These are phyloP conservation scores for Colletotrichum sidae DNA, from an alignment of 2,329 filamentous ascomycete species.

Conservation along the genomic window DNA sequence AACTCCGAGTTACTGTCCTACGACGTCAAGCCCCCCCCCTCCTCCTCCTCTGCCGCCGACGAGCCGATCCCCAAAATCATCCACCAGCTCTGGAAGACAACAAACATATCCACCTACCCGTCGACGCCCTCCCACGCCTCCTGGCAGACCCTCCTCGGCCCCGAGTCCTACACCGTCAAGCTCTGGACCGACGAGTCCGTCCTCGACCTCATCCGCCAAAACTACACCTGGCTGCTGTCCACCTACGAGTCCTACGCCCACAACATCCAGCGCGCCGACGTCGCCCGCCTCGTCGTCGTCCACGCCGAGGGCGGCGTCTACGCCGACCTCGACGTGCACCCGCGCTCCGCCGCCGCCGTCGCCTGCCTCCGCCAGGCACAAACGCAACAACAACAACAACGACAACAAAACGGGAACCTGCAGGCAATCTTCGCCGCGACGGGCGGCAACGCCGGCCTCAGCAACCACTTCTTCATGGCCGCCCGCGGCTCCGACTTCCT, in stretches of 20 bases:
- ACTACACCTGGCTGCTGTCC: constrained; percentile 40
- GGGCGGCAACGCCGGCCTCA: constrained; percentile 30
- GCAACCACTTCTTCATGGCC: constrained; percentile 44
- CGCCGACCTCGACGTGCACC: constrained; percentile 42
- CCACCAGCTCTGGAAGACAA: constrained; percentile 42
- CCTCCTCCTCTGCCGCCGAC: not conserved
- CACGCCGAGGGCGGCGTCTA: constrained; percentile 42
- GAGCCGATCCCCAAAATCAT: constrained; percentile 36
- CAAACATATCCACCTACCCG: constrained; percentile 37
- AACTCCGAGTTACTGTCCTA: not conserved
- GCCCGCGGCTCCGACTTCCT: constrained; percentile 37
- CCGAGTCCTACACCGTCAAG: constrained; percentile 40
- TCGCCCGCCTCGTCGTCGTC: constrained; percentile 40
- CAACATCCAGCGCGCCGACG: constrained; percentile 42
- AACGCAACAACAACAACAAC: no score
- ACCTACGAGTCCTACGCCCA: constrained; percentile 41
- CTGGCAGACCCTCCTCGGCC: constrained; percentile 38
- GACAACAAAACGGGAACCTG: not conserved
- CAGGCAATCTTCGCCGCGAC: constrained; percentile 38
- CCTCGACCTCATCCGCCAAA: constrained; percentile 32
- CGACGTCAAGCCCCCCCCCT: no score
- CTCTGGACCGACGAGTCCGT: constrained; percentile 42
- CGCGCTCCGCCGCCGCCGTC: constrained; percentile 27
- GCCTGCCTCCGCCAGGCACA: constrained; percentile 27
- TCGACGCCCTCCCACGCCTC: constrained; percentile 24